Conservation (phyloP, 768 basidiomycete genomes). For the Solioccasus polychromus region DNA sequence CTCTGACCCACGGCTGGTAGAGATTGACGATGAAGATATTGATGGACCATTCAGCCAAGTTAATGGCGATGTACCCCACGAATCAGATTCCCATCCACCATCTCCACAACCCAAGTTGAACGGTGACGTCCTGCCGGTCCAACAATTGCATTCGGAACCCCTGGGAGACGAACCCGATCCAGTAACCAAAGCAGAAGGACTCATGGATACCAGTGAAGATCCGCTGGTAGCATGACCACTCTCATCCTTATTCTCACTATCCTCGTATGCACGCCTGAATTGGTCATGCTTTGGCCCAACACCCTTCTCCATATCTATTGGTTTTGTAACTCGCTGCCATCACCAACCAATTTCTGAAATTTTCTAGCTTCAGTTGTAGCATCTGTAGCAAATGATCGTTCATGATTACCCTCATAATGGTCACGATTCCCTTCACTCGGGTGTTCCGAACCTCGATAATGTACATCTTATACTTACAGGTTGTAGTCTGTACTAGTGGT, state of each 20-base stretch:
- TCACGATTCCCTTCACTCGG: conserved; percentile 29
- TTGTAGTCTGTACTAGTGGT: conserved; percentile 32
- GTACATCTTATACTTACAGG: conserved; percentile 39
- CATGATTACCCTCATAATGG: conserved; percentile 35
- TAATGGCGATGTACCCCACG: conserved; percentile 33
- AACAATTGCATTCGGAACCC: conserved; percentile 50
- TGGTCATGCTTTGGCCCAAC: conserved; percentile 20
- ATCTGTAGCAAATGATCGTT: conserved; percentile 33
- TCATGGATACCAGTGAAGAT: conserved; percentile 64
- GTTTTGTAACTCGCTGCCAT: conserved; percentile 28
- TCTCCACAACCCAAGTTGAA: conserved; percentile 45
- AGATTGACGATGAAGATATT: conserved; percentile 35
- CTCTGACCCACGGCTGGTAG: conserved; percentile 23
- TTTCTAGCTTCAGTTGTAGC: conserved; percentile 28
- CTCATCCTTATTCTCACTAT: neutral
- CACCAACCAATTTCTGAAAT: conserved; percentile 22
- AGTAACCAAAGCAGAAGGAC: conserved; percentile 58
- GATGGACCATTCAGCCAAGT: conserved; percentile 27
- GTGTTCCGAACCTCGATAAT: conserved; percentile 28
- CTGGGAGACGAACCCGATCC: conserved; percentile 54
- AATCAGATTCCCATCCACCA: conserved; percentile 27
- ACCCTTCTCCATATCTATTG: conserved; percentile 33
- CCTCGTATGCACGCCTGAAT: conserved; percentile 5
- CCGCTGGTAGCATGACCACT: conserved; percentile 40
- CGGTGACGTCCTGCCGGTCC: conserved; percentile 44